Base-by-base conservation (phyloP, 2,329 filamentous ascomycete species). In the Sphaerostilbella broomeana region DNA sequence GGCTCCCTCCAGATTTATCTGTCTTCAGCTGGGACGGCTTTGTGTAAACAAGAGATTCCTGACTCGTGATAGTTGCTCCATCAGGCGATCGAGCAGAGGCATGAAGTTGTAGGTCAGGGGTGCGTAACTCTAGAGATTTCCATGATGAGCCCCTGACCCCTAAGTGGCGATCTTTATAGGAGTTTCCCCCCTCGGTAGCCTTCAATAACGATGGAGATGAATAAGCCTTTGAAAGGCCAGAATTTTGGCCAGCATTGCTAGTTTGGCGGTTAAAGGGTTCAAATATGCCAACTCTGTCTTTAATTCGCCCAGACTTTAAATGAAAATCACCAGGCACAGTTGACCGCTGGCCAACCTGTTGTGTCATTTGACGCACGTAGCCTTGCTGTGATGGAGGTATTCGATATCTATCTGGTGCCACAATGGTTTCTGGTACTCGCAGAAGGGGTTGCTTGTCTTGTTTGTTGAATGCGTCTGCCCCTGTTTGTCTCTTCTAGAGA, bases 271-370 rank as follows among this genome's bases (percentile, higher is more conserved):
- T 49, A 24, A 61, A 37, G 12, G 51, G 51, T 29, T 61, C 56
- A 34, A 58, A 61, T 7, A 59, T 42, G 4, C 49, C 46, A 16
- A 61, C 59, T 26, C 48, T 57, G n/a, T 59, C 50, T 31, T 48
- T 53, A 4, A 47, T 42, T 9, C 11, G 35, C 17, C 35, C 10
- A 10, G 26, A n/a, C 15, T 35, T 12, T n/a, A n/a, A n/a, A n/a
- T n/a, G n/a, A n/a, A n/a, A n/a, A n/a, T n/a, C n/a, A n/a, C n/a
- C n/a, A 5, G 20, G 15, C 7, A 15, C 19, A 11, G n/a, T 15
- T 15, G 29, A 30, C 17, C 24, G 35, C 5, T 19, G 7, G 16
- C 26, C 29, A 38, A 27, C 19, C n/a, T 24, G 13, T 22, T 9
- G 27, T 5, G 16, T n/a, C 15, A 19, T 16, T 5, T 9, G 15